phyloP scores from a whole-genome alignment of 1,139 yeast species.

The Maudiozyma humilis region DNA sequence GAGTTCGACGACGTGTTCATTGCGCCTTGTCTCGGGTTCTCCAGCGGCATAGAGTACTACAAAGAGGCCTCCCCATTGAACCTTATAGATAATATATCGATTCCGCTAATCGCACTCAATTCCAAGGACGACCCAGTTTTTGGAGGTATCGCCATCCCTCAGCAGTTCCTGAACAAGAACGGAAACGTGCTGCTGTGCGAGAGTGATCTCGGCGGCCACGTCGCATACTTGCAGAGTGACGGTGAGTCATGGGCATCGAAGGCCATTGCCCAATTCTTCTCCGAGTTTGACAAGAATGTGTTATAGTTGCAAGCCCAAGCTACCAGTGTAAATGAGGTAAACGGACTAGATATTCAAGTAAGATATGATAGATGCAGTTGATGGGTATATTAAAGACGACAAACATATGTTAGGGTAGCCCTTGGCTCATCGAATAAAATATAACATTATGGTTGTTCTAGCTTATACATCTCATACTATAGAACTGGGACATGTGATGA shows the following conservation, averaged over 20 bases:
- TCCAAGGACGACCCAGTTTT: constrained; percentile 82
- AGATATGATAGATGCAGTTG: no score
- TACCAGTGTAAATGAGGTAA: background rate
- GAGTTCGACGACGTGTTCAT: constrained; percentile 72
- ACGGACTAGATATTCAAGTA: no score
- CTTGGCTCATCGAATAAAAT: no score
- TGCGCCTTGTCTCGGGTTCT: constrained; percentile 66
- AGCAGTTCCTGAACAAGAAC: constrained; percentile 49
- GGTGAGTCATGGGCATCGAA: constrained; percentile 70
- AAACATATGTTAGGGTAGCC: no score
- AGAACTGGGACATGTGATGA: no score
- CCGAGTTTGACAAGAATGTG: constrained; percentile 37
- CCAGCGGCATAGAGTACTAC: constrained; percentile 65
- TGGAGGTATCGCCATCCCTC: constrained; percentile 57
- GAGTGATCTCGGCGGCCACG: constrained; percentile 82
- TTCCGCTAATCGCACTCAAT: constrained; percentile 63
- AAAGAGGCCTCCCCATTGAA: constrained; percentile 57
- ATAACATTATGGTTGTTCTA: no score
- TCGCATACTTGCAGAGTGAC: constrained; percentile 51
- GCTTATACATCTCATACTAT: no score
- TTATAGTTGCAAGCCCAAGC: background rate
- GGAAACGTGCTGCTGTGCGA: constrained; percentile 61
- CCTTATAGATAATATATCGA: constrained; percentile 45
- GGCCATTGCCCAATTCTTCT: constrained; percentile 55
- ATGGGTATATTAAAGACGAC: no score